Base-by-base conservation (phyloP, 2,329 filamentous ascomycete species). In the Mycosphaerella sp. region DNA sequence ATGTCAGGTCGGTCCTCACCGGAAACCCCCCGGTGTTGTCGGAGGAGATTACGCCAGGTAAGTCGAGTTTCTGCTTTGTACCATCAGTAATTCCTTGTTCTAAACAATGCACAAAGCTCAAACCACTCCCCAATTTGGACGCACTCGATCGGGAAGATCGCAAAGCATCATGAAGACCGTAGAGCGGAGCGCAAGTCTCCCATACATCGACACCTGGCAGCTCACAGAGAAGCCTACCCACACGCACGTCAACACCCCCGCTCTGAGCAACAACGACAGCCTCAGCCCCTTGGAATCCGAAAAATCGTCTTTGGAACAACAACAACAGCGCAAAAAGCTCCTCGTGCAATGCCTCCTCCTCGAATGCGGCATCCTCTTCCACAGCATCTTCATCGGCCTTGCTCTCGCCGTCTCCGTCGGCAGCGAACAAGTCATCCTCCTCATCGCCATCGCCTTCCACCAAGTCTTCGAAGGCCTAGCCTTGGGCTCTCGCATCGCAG, bases 291-390 rank as follows among this genome's bases (percentile, higher is more conserved):
- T 47, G 23, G 51, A 51, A 8, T 17, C 14, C 14, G 57, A 57
- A 45, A 58, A 76, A 39, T 57, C 76, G 49, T 40, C 51, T 1
- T 17, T 1, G 14, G 14, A 17, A 17, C 14, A 17, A 2, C 36
- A 47, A 6, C 47, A 55, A 43, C 56, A 52, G 70, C 74, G 78
- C 68, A 78, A 78, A 65, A 85, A 81, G 65, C 80, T 83, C 67
- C 78, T 84, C 2, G 74, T 86, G 65, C 85, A 88, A 67, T 86
- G 86, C 59, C 79, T 85, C 3, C 76, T 89, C 0, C 77, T 88
- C 4, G 85, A 89, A 66, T 82, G 84, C 50, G 85, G 85, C 53
- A 89, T 89, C 57, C 74, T 89, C 2, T 89, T 88, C 66, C 85
- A 89, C 70, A 50, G 82, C 52, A 78, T 89, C 45, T 86, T 87